Evolutionary conservation across 345 rosid genomes (phyloP), one percentile per base, ranked within the genome.

Genomic region (Gossypium herbaceum): DNA sequence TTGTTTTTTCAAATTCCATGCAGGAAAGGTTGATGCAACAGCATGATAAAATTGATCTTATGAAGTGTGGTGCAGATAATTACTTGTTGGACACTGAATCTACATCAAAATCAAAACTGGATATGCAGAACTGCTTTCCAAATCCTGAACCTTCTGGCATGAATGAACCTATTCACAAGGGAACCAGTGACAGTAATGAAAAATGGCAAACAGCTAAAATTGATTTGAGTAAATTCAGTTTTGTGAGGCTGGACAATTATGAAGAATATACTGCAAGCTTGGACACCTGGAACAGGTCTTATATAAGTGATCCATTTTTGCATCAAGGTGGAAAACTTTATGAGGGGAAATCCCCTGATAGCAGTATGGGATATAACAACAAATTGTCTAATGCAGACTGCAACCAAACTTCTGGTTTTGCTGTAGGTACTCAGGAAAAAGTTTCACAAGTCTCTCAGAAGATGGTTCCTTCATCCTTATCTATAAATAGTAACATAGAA

Each of bases 21-120:
- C 83, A 57, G 64, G 91, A 83, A 34, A 82, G 75, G 78, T 68
- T 84, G 76, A 61, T 55, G 56, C 87, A 80, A 56, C 71, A 74
- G 56, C 77, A 79, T 70, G 82, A 75, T 57, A 80, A 79, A 60
- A 57, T 45, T 20, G 73, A 76, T 81, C 29, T 79, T 68, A 77
- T 77, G 72, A 76, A 76, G 79, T 80, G 80, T 56, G 57, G 62
- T 29, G 77, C 75, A 7, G 81, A 83, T 39, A 79, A 78, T 66
- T 78, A 75, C 66, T 78, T 84, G 73, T 72, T 61, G 59, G 85
- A 80, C 73, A 73, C 54, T 64, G 76, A 76, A 74, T 50, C 86
- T 52, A 52, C 77, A 45, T 62, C 75, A 3, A 77, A 73, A 25
- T 58, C 75, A 55, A 77, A 61, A 54, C 59, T 76, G 73, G 69